Evolutionary conservation across 2,329 filamentous ascomycete genomes (phyloP), one percentile per base, ranked within the genome.

Genomic region (Pseudocercospora fijiensis): DNA sequence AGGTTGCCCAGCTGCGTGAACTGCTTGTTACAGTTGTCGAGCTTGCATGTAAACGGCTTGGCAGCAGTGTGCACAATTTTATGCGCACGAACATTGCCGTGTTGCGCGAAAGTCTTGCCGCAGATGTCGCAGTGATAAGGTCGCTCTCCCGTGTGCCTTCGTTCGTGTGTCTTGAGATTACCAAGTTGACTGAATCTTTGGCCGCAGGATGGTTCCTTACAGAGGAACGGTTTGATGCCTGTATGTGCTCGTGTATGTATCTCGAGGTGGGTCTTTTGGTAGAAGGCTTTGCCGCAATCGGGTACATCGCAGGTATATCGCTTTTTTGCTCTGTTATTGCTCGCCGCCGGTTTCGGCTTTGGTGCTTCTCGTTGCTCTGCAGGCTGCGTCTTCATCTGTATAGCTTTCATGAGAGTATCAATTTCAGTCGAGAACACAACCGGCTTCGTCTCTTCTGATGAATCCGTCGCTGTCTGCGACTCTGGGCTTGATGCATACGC

Each of bases 1-100:
- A 97, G 85, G 74, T 97, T 97, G 8, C 94, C 94, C 1, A 94
- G 85, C 70, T 96, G 91, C 0, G 91, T 96, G 75, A 97, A 97
- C 49, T 88, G 84, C 80, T 96, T 97, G 65, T 87, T 86, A 79
- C 94, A 98, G 65, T 87, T 84, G 70, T 96, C 92, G 7, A 97
- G 83, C 65, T 85, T 87, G 78, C 94, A 98, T 28, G 86, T 85
- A 75, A 90, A 96, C 0, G 88, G 90, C 78, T 95, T 96, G 41
- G 86, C 83, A 52, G 88, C 84, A 65, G 88, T 84, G 77, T 96
- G 93, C 1, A 91, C 91, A 71, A 90, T 89, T 79, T 89, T 86
- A 78, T 97, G 93, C 1, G 91, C 89, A 60, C 89, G 87, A 18
- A 96, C 87, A 71, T 96, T 96, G 68, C 92, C 92, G 55, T 90